A percentile compares a stretch with the other conserved stretches of the same genome.
Evolutionary conservation across 2,329 filamentous ascomycete species (phyloP).

Genomic region (Talaromyces sp.): DNA sequence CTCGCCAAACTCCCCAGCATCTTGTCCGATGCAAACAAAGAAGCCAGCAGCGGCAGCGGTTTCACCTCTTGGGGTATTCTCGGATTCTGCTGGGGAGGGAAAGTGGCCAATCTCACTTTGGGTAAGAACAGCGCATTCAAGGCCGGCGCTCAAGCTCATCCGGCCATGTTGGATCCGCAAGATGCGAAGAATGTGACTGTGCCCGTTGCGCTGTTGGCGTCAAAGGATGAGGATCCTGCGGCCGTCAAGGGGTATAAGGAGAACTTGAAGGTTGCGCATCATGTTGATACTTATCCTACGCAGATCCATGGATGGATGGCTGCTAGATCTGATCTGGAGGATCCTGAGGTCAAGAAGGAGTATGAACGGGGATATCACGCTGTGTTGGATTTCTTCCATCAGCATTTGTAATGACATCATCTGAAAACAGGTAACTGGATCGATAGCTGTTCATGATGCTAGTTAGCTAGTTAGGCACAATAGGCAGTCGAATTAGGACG

Average conservation of each 20-base stretch:
- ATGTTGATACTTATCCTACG: conserved; percentile 41
- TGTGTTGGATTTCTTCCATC: conserved; percentile 37
- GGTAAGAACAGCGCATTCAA: conserved; percentile 51
- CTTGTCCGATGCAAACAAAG: conserved; percentile 50
- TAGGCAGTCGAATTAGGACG: too few species aligned
- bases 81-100: conserved; percentile 57
- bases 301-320: conserved; percentile 47
- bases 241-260: conserved; percentile 40
- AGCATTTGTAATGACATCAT: conserved; percentile 29
- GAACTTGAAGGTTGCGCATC: conserved; percentile 35
- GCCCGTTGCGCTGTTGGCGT: conserved; percentile 54
- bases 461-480: too few species aligned
- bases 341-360: conserved; percentile 37
- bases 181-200: conserved; percentile 54
- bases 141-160: conserved; percentile 53
- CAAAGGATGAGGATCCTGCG: conserved; percentile 52
- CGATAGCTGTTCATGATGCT: too few species aligned
- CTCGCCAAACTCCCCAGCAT: conserved; percentile 53
- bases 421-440: too few species aligned
- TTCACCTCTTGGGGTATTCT: conserved; percentile 51
- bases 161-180: conserved; percentile 56
- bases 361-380: conserved; percentile 42
- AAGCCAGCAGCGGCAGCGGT: conserved; percentile 35
- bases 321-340: conserved; percentile 37
- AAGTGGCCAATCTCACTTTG: conserved; percentile 54